phyloP scores from a whole-genome alignment of 2,329 filamentous ascomycete species.

The Apiospora sp. region DNA sequence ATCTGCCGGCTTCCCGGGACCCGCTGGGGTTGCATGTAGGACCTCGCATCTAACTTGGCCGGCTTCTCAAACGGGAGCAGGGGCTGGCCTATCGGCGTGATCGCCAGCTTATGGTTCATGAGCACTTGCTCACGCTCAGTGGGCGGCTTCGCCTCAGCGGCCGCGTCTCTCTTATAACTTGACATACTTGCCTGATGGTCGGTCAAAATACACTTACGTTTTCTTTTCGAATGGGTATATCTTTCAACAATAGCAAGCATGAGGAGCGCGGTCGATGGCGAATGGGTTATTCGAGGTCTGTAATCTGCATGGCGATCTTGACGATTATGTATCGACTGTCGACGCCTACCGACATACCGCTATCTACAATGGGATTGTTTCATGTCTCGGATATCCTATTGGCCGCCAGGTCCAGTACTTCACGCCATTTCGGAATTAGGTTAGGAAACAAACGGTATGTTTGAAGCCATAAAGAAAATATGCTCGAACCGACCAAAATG shows the following conservation, averaged over 20 bases:
- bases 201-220: too few species aligned
- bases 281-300: background rate
- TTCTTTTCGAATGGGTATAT: background rate
- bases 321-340: background rate
- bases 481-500: too few species aligned
- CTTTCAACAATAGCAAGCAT: background rate
- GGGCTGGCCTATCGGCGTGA: background rate
- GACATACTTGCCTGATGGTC: background rate
- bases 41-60: background rate
- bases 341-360: background rate
- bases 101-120: background rate
- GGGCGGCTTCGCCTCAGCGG: background rate
- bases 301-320: background rate
- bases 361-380: background rate
- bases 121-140: background rate
- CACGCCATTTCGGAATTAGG: background rate
- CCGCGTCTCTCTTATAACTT: background rate
- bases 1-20: background rate
- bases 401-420: background rate
- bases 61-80: background rate
- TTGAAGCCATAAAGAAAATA: background rate
- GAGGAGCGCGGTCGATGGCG: background rate
- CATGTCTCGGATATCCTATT: background rate
- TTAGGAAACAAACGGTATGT: background rate
- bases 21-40: background rate